Base-by-base conservation (phyloP, 257 asterid species). In the Ocimum tenuiflorum region DNA sequence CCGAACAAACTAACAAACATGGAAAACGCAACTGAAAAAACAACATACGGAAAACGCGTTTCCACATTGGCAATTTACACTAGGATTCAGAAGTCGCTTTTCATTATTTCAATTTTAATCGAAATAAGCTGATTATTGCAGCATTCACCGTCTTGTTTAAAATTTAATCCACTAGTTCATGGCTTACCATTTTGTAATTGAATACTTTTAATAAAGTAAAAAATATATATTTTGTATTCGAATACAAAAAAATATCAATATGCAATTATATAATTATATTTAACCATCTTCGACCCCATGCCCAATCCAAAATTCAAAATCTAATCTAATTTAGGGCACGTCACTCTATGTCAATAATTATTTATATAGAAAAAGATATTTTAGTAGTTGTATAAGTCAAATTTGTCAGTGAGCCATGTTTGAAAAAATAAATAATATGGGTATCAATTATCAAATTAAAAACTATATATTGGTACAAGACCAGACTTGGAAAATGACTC, bases 21-120 rank as follows among this genome's bases (percentile, higher is more conserved):
- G n/a, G n/a, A n/a, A n/a, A n/a, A n/a, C n/a, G n/a, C n/a, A n/a
- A n/a, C n/a, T n/a, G n/a, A n/a, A n/a, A n/a, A n/a, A n/a, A n/a
- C n/a, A n/a, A n/a, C n/a, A n/a, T n/a, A 54, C 67, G 23, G 11
- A 61, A 8, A 61, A 43, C 67, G 67, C 67, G 67, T 61, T 61
- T 43, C 43, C 54, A 61, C 53, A 12, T 41, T 60, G 0, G 7
- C 8, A 3, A 20, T 59, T 57, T 7, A 15, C 9, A 18, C 4
- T 27, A 27, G 31, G 31, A 27, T n/a, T 27, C 31, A 1, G 31
- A 27, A 4, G 31, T 4, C 4, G 31, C 31, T 27, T 27, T 27
- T 27, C 36, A 2, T 56, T 36, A 36, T 39, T 39, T 39, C n/a
- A 39, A 0, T 39, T 10, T 39, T 39, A 27, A 27, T 27, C 4